Percentiles rank a stretch among this genome's conserved stretches.
Conservation (phyloP, 495 filamentous ascomycete genomes). For the Pseudoneurospora amorphoporcata region DNA sequence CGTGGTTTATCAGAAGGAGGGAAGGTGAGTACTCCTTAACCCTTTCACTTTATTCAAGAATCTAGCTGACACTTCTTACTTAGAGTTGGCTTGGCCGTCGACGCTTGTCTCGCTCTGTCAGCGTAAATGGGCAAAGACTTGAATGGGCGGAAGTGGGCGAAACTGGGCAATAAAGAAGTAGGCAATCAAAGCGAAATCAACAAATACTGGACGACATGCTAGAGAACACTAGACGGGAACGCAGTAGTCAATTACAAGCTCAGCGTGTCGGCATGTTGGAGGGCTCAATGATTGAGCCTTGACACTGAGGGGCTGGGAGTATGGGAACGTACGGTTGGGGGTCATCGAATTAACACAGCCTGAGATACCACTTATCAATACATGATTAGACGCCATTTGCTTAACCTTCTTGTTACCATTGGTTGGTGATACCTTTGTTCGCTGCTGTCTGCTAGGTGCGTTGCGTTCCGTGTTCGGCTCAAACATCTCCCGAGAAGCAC, state of each 20-base stretch:
- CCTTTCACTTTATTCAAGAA: not conserved
- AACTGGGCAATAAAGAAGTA: not conserved
- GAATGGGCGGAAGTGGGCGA: not conserved
- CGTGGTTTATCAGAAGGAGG: slow-evolving; percentile 85
- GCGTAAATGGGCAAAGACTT: slow-evolving; percentile 15
- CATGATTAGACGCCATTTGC: not conserved
- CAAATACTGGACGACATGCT: not conserved
- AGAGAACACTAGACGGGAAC: not conserved
- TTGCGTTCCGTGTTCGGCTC: not conserved
- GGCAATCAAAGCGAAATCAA: not conserved
- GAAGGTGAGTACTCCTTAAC: slow-evolving; percentile 54
- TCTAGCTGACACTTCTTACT: slow-evolving; percentile 13
- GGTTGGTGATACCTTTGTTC: not conserved
- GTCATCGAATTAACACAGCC: not conserved
- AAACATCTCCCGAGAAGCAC: not conserved
- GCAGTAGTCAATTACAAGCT: not conserved
- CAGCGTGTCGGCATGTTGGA: not conserved
- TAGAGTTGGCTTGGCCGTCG: slow-evolving; percentile 82
- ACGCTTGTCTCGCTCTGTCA: slow-evolving; percentile 80
- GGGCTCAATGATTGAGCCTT: not conserved
- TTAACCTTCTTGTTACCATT: not conserved
- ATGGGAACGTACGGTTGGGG: not conserved
- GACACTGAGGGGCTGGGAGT: not conserved
- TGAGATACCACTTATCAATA: not conserved
- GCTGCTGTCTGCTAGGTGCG: not conserved